Evolutionary conservation across 352 stramenopile species (phyloP), one percentile per base, ranked within the genome.

Genomic region (Pythium aphanidermatum): DNA sequence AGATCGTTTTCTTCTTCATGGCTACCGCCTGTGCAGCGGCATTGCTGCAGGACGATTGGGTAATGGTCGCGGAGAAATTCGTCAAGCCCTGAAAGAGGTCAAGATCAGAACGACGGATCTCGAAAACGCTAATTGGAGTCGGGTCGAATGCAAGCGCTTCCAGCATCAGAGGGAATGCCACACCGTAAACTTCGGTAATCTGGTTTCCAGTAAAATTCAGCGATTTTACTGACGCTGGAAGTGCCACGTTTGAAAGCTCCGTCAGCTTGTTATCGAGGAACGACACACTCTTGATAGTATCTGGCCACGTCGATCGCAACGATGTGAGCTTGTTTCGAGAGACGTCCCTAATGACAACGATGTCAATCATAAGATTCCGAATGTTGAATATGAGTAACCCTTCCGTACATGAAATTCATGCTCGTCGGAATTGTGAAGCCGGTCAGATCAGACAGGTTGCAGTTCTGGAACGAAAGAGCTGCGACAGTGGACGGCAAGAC

Each of bases 61-160:
- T 54, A 20, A 85, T 46, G 1, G 57, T 68, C 8, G 61, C 65
- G 25, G 28, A 75, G 28, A 89, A 73, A 2, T 34, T 49, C 11
- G 70, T 55, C 9, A 84, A 45, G 10, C 60, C 55, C 55, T 71
- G 63, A 32, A 89, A 70, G 0, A 58, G 83, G 10, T 58, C 56
- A 53, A 83, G 72, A 41, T 89, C 77, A 0, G 71, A 79, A 2
- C 68, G 68, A 1, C 65, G 81, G 33, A 90, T 71, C 44, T 87
- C 77, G 25, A 90, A 78, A n/a, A 70, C 68, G 7, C 52, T 68
- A 55, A 90, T 86, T 39, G 65, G 51, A 28, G 60, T 59, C 1
- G 33, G 35, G 23, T 66, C 73, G n/a, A 90, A 41, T 23, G 74
- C 60, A 29, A 87, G 48, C 5, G 62, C 70, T 3, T 68, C 53